A percentile compares a stretch with the other conserved stretches of the same genome.
Evolutionary conservation across 148 eudicot genomes (phyloP).

Genomic region (Pouteria glomerata): DNA sequence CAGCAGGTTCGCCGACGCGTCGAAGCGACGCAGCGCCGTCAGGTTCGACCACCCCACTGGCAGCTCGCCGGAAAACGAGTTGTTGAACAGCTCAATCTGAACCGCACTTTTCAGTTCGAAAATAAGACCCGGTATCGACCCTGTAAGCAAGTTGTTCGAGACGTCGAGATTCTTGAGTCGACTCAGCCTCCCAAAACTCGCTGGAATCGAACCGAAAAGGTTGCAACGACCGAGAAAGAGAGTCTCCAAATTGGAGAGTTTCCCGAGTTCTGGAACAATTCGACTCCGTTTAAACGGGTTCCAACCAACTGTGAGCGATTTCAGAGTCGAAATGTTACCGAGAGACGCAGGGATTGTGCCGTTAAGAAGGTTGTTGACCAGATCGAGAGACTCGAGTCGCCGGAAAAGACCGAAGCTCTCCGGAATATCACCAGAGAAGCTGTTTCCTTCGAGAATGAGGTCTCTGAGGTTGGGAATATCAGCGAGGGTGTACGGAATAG

Average conservation of each 20-base stretch:
- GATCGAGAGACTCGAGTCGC: slow-evolving; percentile 22
- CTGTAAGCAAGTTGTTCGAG: slow-evolving; percentile 27
- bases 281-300: slow-evolving; percentile 33
- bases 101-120: slow-evolving; percentile 16
- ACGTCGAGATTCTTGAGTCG: slow-evolving; percentile 36
- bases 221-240: slow-evolving; percentile 27
- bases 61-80: slow-evolving; percentile 34
- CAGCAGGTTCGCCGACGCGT: slow-evolving; percentile 29
- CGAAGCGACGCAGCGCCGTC: slow-evolving; percentile 31
- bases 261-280: slow-evolving; percentile 30
- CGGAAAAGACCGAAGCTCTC: slow-evolving; percentile 28
- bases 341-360: slow-evolving; percentile 27
- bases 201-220: slow-evolving; percentile 33
- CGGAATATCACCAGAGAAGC: slow-evolving; percentile 35
- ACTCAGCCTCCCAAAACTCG: slow-evolving; percentile 15
- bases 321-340: slow-evolving; percentile 28
- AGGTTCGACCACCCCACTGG: slow-evolving; percentile 37
- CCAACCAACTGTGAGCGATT: slow-evolving; percentile 26
- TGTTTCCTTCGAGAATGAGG: slow-evolving; percentile 28
- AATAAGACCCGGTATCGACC: slow-evolving; percentile 24
- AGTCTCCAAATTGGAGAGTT: slow-evolving; percentile 22
- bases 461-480: slow-evolving; percentile 11
- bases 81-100: slow-evolving; percentile 44
- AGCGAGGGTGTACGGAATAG: slow-evolving; percentile 27
- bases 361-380: slow-evolving; percentile 28